A percentile compares a stretch with the other conserved stretches of the same genome.
These are phyloP conservation scores for Stephanodiscus minutulus DNA, from an alignment of 108 stramenopile species.

Conservation along the genomic window DNA sequence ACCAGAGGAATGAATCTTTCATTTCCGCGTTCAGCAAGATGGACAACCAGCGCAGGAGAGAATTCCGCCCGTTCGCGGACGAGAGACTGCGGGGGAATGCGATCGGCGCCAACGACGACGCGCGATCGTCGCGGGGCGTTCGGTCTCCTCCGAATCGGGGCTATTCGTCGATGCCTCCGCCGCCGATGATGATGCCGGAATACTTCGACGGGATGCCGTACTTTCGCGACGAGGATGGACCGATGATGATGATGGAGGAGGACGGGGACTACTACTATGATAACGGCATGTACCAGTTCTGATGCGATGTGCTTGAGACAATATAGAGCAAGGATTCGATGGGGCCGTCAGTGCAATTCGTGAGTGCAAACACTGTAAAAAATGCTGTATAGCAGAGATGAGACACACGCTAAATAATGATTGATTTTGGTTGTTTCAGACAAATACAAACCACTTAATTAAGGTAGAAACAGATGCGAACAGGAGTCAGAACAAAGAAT, in stretches of 20 bases:
- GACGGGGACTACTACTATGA: background rate
- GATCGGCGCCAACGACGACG: background rate
- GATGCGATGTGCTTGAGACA: background rate
- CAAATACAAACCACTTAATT: no score
- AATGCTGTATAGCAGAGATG: no score
- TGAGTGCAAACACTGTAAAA: no score
- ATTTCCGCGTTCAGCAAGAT: slow-evolving; percentile 10
- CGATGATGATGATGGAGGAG: slow-evolving; percentile 5
- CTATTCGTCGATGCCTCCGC: background rate
- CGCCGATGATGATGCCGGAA: slow-evolving; percentile 3
- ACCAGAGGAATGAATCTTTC: slow-evolving; percentile 4
- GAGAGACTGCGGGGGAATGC: background rate
- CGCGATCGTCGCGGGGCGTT: background rate
- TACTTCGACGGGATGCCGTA: background rate
- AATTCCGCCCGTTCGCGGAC: slow-evolving; percentile 5
- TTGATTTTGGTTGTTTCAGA: no score
- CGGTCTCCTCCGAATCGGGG: slow-evolving; percentile 5
- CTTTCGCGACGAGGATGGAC: background rate
- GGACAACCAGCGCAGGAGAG: slow-evolving; percentile 4
- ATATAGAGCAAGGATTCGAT: background rate
- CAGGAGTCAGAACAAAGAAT: no score
- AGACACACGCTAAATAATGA: no score
- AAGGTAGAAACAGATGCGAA: no score
- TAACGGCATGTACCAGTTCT: background rate
- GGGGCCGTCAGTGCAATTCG: no score